A percentile compares a stretch with the other conserved stretches of the same genome.
Conservation (phyloP, 495 filamentous ascomycete species). For the Penicilliopsis zonata region DNA sequence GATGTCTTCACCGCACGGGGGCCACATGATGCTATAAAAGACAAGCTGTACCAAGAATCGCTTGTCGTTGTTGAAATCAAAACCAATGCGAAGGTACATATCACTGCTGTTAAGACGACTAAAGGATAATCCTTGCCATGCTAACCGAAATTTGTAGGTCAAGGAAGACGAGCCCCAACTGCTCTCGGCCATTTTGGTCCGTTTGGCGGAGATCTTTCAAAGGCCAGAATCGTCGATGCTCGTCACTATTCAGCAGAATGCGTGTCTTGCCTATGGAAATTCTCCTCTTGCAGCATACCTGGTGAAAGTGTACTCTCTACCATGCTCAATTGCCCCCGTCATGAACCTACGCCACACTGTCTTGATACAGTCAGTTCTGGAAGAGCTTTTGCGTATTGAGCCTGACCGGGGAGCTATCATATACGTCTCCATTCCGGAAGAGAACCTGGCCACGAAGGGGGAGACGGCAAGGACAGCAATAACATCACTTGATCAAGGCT, state of each 20-base stretch:
- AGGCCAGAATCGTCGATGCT: slow-evolving; percentile 58
- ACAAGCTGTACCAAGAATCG: slow-evolving; percentile 51
- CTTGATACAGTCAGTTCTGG: slow-evolving; percentile 59
- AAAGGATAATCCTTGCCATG: background rate
- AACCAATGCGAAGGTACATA: slow-evolving; percentile 69
- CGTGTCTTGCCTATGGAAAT: slow-evolving; percentile 62
- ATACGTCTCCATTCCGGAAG: slow-evolving; percentile 56
- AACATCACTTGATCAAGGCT: slow-evolving; percentile 39
- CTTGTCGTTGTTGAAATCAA: slow-evolving; percentile 69
- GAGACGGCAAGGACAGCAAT: slow-evolving; percentile 58
- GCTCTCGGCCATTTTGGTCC: slow-evolving; percentile 54
- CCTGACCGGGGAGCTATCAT: slow-evolving; percentile 54
- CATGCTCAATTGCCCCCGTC: slow-evolving; percentile 53
- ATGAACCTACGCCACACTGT: slow-evolving; percentile 74
- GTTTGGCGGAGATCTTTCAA: slow-evolving; percentile 61
- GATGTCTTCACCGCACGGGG: slow-evolving; percentile 47
- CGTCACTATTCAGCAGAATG: slow-evolving; percentile 60
- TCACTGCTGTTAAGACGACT: background rate
- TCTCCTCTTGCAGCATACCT: slow-evolving; percentile 70
- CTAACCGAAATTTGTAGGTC: slow-evolving; percentile 11
- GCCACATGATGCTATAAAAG: slow-evolving; percentile 34
- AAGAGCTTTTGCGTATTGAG: slow-evolving; percentile 51
- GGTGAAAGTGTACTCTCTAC: slow-evolving; percentile 63
- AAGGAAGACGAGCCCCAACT: slow-evolving; percentile 36
- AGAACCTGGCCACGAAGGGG: slow-evolving; percentile 58